These are phyloP conservation scores for Pseudonectria buxi DNA, from an alignment of 2,329 filamentous ascomycete genomes.

Conservation along the genomic window DNA sequence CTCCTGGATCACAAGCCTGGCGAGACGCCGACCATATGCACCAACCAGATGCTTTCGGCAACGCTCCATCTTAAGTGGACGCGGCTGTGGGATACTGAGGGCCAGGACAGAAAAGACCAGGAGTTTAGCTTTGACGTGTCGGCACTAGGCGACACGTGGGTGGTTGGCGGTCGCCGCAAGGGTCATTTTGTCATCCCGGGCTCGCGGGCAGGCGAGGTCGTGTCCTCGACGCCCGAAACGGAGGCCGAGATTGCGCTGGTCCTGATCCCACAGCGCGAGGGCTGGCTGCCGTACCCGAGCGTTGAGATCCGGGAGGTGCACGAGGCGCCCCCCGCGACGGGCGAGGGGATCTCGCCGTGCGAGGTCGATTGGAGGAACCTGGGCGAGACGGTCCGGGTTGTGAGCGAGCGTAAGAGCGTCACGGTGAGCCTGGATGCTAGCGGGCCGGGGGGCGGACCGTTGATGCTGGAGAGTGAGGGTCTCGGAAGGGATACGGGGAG, in stretches of 20 bases:
- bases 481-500: slow-evolving; percentile 25
- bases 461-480: slow-evolving; percentile 57
- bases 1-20: slow-evolving; percentile 22
- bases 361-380: slow-evolving; percentile 78
- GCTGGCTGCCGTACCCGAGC: slow-evolving; percentile 68
- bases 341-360: slow-evolving; percentile 36
- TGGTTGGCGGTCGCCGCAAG: slow-evolving; percentile 74
- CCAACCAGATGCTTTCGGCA: slow-evolving; percentile 60
- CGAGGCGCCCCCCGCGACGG: slow-evolving; percentile 18
- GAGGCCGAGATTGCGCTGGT: slow-evolving; percentile 61
- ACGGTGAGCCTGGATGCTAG: slow-evolving; percentile 67
- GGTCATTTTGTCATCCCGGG: slow-evolving; percentile 64
- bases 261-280: slow-evolving; percentile 72
- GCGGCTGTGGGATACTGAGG: slow-evolving; percentile 51
- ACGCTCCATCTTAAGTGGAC: slow-evolving; percentile 58
- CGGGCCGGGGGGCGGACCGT: slow-evolving; percentile 56
- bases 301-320: slow-evolving; percentile 68
- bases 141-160: slow-evolving; percentile 69
- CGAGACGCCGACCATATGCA: slow-evolving; percentile 41
- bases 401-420: slow-evolving; percentile 62
- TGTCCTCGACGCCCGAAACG: slow-evolving; percentile 41
- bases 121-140: slow-evolving; percentile 81
- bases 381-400: slow-evolving; percentile 69
- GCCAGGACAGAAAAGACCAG: slow-evolving; percentile 40
- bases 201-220: slow-evolving; percentile 31